phyloP scores from a whole-genome alignment of 2,329 filamentous ascomycete genomes.

The Gaeumannomyces tritici region DNA sequence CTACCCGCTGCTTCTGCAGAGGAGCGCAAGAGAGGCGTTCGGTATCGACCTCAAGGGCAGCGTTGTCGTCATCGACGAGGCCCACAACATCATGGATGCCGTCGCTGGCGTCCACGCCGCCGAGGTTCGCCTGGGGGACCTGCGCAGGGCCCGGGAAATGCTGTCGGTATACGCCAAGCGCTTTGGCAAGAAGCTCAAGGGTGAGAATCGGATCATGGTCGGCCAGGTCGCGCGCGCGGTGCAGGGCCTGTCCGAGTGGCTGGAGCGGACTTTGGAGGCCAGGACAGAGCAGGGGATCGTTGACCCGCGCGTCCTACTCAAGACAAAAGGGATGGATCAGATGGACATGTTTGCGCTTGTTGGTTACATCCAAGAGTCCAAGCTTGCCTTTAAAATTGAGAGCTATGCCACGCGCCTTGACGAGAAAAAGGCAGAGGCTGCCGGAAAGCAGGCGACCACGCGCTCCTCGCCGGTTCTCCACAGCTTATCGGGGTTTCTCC shows the following conservation, averaged over 20 bases:
- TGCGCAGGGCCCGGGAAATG: conserved; percentile 64
- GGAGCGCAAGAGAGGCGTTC: conserved; percentile 76
- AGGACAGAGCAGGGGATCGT: conserved; percentile 51
- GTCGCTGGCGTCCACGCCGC: conserved; percentile 81
- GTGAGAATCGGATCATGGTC: conserved; percentile 84
- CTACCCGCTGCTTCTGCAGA: conserved; percentile 83
- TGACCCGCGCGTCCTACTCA: conserved; percentile 61
- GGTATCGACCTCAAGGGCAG: conserved; percentile 79
- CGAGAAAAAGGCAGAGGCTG: conserved; percentile 26
- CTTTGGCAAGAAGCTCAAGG: conserved; percentile 82
- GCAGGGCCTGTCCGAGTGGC: conserved; percentile 64
- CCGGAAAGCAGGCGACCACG: conserved; percentile 20
- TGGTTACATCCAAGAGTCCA: conserved; percentile 82
- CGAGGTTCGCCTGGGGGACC: conserved; percentile 61
- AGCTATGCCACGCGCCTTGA: conserved; percentile 64
- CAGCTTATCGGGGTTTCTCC: conserved; percentile 52
- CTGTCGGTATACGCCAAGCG: conserved; percentile 75
- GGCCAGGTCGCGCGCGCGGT: conserved; percentile 79
- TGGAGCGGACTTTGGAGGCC: conserved; percentile 40
- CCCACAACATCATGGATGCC: conserved; percentile 95
- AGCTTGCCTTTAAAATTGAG: conserved; percentile 89
- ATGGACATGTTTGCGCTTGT: conserved; percentile 89
- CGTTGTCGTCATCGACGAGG: conserved; percentile 92
- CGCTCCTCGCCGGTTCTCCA: conserved; percentile 49
- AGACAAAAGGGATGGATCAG: conserved; percentile 82